Evolutionary conservation across 2,329 filamentous ascomycete species (phyloP).

Genomic region (Tothia fuscella): DNA sequence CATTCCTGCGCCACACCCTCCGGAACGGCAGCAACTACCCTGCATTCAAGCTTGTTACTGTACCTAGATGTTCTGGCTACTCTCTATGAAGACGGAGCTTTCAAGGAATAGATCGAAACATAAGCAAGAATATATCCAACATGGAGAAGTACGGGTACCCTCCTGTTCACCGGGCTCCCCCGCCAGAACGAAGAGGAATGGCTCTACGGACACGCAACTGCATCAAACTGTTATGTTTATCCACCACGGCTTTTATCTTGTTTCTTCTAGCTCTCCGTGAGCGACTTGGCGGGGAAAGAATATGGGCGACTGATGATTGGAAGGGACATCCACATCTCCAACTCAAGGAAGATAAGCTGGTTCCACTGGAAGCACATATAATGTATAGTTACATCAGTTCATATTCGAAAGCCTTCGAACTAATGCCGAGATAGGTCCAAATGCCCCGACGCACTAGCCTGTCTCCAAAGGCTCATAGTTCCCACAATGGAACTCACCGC

Average conservation of each 20-base stretch:
- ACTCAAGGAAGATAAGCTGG: constrained; percentile 19
- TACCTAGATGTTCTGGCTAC: too few relatives aligned
- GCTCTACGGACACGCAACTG: neutral
- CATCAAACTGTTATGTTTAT: neutral
- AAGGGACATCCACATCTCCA: neutral
- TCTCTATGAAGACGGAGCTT: too few relatives aligned
- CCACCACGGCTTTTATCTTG: neutral
- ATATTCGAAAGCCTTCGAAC: constrained; percentile 1
- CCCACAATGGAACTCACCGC: constrained; percentile 74
- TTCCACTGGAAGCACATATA: constrained; percentile 86
- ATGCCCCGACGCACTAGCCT: constrained; percentile 83
- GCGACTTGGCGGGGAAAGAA: too few relatives aligned
- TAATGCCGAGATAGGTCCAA: constrained; percentile 39
- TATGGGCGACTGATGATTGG: neutral
- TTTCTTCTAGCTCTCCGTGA: too few relatives aligned
- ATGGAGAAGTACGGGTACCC: constrained; percentile 6
- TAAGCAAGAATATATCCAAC: too few relatives aligned
- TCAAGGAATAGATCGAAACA: too few relatives aligned
- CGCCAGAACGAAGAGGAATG: neutral
- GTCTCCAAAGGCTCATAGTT: constrained; percentile 66
- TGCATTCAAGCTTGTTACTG: too few relatives aligned
- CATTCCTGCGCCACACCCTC: too few relatives aligned
- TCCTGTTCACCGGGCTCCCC: neutral
- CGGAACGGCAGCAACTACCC: too few relatives aligned
- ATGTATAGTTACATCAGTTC: constrained; percentile 41